phyloP scores from a whole-genome alignment of 1,139 yeast species.

The Pichia sorboxylosa region DNA sequence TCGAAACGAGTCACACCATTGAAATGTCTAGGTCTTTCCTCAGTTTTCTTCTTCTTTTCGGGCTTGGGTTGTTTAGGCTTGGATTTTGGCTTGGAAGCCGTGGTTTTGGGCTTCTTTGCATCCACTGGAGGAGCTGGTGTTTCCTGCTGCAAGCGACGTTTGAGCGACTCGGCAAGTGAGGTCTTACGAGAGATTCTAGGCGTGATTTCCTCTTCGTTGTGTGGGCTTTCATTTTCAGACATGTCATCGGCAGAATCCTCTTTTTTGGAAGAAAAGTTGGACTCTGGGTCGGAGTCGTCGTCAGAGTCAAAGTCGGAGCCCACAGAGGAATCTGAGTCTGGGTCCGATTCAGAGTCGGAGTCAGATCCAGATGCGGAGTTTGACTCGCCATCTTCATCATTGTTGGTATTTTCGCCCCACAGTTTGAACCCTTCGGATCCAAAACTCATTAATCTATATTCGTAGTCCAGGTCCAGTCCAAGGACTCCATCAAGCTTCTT shows the following conservation, averaged over 20 bases:
- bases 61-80: no score
- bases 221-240: slow-evolving; percentile 16
- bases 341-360: slow-evolving; percentile 17
- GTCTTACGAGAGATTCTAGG: slow-evolving; percentile 7
- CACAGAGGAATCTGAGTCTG: slow-evolving; percentile 13
- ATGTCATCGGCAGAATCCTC: slow-evolving; percentile 5
- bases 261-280: slow-evolving; percentile 11
- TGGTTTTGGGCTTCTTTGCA: neutral
- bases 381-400: slow-evolving; percentile 13
- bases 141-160: slow-evolving; percentile 6
- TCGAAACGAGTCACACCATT: no score
- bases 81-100: no score
- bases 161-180: slow-evolving; percentile 9
- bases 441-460: slow-evolving; percentile 67
- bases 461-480: slow-evolving; percentile 64
- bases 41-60: slow-evolving; percentile 4
- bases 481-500: slow-evolving; percentile 38
- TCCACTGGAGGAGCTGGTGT: neutral
- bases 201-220: slow-evolving; percentile 13
- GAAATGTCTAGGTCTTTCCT: no score
- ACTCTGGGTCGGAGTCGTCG: slow-evolving; percentile 9
- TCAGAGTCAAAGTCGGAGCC: neutral
- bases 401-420: slow-evolving; percentile 37
- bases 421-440: slow-evolving; percentile 73
- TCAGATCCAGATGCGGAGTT: no score